phyloP scores from a whole-genome alignment of 148 eudicot genomes.

The Fagopyrum tataricum region DNA sequence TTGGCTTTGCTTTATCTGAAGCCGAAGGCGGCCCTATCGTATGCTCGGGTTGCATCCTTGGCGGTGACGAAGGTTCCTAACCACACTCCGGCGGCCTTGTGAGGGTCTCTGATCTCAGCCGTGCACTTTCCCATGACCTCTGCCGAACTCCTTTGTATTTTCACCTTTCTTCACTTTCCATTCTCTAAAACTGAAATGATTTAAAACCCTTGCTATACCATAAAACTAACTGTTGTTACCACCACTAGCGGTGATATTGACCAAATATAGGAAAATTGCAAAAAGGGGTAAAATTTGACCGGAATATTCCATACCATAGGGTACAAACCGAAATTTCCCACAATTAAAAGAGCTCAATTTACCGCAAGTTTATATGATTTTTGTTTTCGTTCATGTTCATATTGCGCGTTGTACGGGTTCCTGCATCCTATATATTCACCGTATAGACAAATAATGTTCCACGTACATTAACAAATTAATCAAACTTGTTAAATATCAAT shows the following conservation, averaged over 20 bases:
- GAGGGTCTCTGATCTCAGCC: constrained; percentile 72
- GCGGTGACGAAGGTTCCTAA: constrained; percentile 74
- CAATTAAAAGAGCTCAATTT: neutral
- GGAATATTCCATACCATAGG: no score
- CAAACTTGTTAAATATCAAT: no score
- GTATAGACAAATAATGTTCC: no score
- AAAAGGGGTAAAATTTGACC: no score
- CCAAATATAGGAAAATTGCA: no score
- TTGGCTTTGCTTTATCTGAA: constrained; percentile 76
- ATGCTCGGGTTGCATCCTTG: constrained; percentile 69
- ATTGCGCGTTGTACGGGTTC: neutral
- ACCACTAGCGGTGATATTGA: no score
- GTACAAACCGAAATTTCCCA: no score
- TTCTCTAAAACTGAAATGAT: no score
- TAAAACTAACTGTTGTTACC: no score
- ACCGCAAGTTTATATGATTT: neutral
- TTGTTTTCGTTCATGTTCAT: neutral
- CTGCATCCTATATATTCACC: no score
- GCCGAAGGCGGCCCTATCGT: constrained; percentile 64
- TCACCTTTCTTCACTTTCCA: constrained; percentile 20
- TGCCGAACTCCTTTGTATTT: constrained; percentile 73
- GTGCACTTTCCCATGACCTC: constrained; percentile 92
- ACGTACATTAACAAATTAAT: no score
- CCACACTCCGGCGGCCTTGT: constrained; percentile 77
- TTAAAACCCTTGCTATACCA: no score